These are phyloP conservation scores for Eruca vesicaria DNA, from an alignment of 441 rosid genomes.

Conservation along the genomic window DNA sequence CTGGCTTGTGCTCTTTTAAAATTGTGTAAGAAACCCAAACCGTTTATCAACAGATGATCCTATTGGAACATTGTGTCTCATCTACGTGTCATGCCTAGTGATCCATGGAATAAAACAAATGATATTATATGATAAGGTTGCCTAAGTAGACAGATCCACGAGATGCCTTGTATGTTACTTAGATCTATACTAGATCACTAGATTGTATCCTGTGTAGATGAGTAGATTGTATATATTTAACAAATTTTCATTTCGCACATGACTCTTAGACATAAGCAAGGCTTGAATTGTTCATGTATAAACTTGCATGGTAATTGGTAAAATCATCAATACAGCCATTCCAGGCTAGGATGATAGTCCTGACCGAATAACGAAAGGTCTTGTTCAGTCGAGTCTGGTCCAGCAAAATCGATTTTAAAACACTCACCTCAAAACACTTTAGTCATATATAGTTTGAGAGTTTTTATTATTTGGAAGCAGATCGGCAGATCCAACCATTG, in stretches of 20 bases:
- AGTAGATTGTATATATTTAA: not conserved
- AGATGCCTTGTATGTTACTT: not conserved
- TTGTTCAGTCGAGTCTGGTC: not conserved
- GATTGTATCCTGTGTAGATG: not conserved
- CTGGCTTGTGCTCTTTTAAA: constrained; percentile 26
- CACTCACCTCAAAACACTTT: not conserved
- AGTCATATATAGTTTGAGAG: not conserved
- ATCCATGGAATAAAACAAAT: not conserved
- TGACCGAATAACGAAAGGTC: not conserved
- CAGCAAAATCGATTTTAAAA: not conserved
- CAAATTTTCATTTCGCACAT: not conserved
- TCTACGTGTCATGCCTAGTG: not conserved
- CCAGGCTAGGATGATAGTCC: not conserved
- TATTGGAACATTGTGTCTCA: not conserved
- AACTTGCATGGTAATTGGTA: not conserved
- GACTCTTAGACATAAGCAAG: not conserved
- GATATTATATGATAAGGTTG: not conserved
- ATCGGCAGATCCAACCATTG: constrained; percentile 3
- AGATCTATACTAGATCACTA: not conserved
- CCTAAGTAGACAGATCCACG: not conserved
- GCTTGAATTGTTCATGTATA: not conserved
- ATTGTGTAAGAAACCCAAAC: constrained; percentile 22
- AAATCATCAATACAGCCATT: not conserved
- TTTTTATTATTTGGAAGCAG: not conserved
- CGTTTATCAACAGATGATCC: constrained; percentile 8